phyloP scores from a whole-genome alignment of 2,329 filamentous ascomycete genomes.

The Ophiognomonia clavigignenti-juglandacearum region DNA sequence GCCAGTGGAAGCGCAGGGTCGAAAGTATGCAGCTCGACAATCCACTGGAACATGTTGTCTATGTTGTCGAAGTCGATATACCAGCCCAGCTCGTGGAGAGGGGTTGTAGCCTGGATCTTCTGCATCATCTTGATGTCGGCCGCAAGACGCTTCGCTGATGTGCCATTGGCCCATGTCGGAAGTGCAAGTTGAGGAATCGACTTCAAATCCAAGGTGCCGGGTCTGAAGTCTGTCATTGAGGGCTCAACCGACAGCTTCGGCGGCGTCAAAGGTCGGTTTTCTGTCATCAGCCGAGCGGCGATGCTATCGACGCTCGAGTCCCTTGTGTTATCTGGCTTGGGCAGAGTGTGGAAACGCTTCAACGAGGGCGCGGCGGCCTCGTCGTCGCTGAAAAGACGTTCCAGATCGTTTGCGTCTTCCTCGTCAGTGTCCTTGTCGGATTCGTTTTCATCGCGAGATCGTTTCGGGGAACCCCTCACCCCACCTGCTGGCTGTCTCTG shows the following conservation, averaged over 20 bases:
- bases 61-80: slow-evolving; percentile 66
- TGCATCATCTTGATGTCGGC: slow-evolving; percentile 61
- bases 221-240: slow-evolving; percentile 48
- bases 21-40: slow-evolving; percentile 84
- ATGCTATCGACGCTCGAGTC: slow-evolving; percentile 11
- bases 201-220: slow-evolving; percentile 58
- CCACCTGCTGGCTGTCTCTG: neutral
- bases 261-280: slow-evolving; percentile 13
- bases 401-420: slow-evolving; percentile 35
- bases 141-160: slow-evolving; percentile 58
- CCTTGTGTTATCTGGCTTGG: neutral
- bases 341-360: neutral
- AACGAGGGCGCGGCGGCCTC: slow-evolving; percentile 11
- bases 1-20: slow-evolving; percentile 64
- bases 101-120: slow-evolving; percentile 56
- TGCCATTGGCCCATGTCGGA: slow-evolving; percentile 59
- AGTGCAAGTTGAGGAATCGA: slow-evolving; percentile 60
- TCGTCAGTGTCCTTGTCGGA: slow-evolving; percentile 34
- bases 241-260: slow-evolving; percentile 10
- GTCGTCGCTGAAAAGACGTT: slow-evolving; percentile 27
- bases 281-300: slow-evolving; percentile 1
- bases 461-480: slow-evolving; percentile 3
- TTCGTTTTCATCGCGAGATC: slow-evolving; percentile 21
- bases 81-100: slow-evolving; percentile 71
- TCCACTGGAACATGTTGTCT: slow-evolving; percentile 83